phyloP scores from a whole-genome alignment of 75 land plant species.

The Picea sitchensis region DNA sequence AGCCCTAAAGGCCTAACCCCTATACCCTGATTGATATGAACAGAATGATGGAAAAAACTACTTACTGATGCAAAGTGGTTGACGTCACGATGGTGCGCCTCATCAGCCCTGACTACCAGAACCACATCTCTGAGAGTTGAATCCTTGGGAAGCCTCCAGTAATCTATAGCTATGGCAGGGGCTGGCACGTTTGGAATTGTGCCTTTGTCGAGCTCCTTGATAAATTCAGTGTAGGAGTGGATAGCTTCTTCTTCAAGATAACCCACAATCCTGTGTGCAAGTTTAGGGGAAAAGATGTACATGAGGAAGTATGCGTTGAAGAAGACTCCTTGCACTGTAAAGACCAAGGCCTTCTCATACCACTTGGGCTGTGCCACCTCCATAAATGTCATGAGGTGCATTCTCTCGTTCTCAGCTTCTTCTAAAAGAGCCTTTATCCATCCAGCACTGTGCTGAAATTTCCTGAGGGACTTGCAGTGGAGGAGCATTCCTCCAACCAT shows the following conservation, averaged over 20 bases:
- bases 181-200: conserved; percentile 61
- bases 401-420: conserved; percentile 83
- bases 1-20: too few relatives aligned
- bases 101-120: conserved; percentile 67
- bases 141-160: conserved; percentile 70
- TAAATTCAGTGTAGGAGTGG: conserved; percentile 61
- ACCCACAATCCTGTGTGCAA: conserved; percentile 72
- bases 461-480: conserved; percentile 67
- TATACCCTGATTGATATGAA: too few relatives aligned
- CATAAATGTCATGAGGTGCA: conserved; percentile 87
- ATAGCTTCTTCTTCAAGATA: conserved; percentile 85
- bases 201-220: conserved; percentile 63
- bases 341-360: conserved; percentile 60
- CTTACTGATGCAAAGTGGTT: conserved; percentile 83
- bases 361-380: conserved; percentile 79
- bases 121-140: conserved; percentile 66
- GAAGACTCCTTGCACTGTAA: conserved; percentile 70
- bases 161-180: conserved; percentile 79
- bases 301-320: conserved; percentile 66
- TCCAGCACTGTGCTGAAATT: conserved; percentile 81
- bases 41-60: background rate
- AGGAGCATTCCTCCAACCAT: conserved; percentile 92
- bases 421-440: conserved; percentile 85
- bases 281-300: conserved; percentile 56
- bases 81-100: conserved; percentile 86